These are phyloP conservation scores for Lablab purpureus DNA, from an alignment of 306 rosid species.

Conservation along the genomic window DNA sequence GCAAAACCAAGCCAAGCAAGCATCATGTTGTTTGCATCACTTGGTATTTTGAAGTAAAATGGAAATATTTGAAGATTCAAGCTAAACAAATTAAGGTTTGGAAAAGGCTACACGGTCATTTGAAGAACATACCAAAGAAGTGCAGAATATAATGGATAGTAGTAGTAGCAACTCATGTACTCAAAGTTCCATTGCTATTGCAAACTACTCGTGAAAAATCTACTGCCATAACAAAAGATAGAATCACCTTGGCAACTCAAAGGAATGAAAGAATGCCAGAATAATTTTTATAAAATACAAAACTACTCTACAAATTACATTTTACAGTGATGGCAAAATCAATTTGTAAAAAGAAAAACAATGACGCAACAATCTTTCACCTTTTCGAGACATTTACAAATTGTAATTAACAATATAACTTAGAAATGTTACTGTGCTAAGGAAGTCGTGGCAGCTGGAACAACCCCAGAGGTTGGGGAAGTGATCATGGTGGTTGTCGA, in stretches of 20 bases:
- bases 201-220: not conserved
- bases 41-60: not conserved
- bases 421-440: not conserved
- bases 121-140: not conserved
- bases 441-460: slow-evolving; percentile 37
- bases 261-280: slow-evolving; percentile 44
- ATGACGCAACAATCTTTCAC: not conserved
- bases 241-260: not conserved
- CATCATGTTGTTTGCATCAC: not conserved
- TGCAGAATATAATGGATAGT: not conserved
- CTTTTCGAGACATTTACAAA: slow-evolving; percentile 46
- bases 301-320: slow-evolving; percentile 40
- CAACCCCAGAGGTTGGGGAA: slow-evolving; percentile 44
- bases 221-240: not conserved
- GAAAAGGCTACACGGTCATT: not conserved
- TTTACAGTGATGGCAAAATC: slow-evolving; percentile 29
- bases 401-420: not conserved
- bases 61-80: not conserved
- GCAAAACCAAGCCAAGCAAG: not conserved
- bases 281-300: not conserved
- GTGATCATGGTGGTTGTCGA: slow-evolving; percentile 22
- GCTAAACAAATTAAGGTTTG: not conserved
- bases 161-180: not conserved
- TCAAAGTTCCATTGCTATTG: not conserved
- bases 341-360: not conserved